Evolutionary conservation across 2,329 filamentous ascomycete species (phyloP).

Genomic region (Trichoderma sp.): DNA sequence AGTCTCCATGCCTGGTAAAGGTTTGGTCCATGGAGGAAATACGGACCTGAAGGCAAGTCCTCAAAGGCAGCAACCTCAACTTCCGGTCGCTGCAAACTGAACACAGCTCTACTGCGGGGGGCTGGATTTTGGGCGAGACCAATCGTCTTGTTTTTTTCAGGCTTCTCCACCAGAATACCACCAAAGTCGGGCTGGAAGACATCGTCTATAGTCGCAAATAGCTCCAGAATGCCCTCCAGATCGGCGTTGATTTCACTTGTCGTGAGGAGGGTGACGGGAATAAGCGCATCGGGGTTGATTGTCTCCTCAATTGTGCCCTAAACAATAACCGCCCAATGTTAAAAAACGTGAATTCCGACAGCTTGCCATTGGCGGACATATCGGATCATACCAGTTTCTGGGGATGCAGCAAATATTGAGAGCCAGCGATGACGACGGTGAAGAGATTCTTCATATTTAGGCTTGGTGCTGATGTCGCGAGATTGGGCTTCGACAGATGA

Average conservation of each 20-base stretch:
- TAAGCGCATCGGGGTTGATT: constrained; percentile 39
- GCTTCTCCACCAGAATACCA: constrained; percentile 39
- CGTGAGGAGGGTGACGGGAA: constrained; percentile 40
- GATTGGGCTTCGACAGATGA: not conserved
- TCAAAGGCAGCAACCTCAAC: constrained; percentile 24
- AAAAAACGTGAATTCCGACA: not conserved
- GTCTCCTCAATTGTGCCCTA: constrained; percentile 42
- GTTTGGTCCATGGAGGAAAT: constrained; percentile 41
- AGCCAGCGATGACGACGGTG: constrained; percentile 38
- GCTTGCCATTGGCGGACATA: not conserved
- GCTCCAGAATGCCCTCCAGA: constrained; percentile 34
- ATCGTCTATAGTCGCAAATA: constrained; percentile 37
- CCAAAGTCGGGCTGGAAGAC: constrained; percentile 40
- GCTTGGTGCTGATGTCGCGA: not conserved
- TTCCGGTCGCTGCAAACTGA: constrained; percentile 24
- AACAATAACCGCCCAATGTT: not conserved
- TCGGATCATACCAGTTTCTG: constrained; percentile 33
- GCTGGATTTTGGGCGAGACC: not conserved
- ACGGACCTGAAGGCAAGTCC: constrained; percentile 39
- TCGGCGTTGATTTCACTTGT: constrained; percentile 38
- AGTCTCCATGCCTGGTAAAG: constrained; percentile 41
- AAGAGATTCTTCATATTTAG: constrained; percentile 31
- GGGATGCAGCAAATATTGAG: constrained; percentile 41
- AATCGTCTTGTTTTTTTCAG: constrained; percentile 23
- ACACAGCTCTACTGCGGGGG: constrained; percentile 18